phyloP scores from a whole-genome alignment of 2,329 filamentous ascomycete species.

The Ceratocystis lukuohia region DNA sequence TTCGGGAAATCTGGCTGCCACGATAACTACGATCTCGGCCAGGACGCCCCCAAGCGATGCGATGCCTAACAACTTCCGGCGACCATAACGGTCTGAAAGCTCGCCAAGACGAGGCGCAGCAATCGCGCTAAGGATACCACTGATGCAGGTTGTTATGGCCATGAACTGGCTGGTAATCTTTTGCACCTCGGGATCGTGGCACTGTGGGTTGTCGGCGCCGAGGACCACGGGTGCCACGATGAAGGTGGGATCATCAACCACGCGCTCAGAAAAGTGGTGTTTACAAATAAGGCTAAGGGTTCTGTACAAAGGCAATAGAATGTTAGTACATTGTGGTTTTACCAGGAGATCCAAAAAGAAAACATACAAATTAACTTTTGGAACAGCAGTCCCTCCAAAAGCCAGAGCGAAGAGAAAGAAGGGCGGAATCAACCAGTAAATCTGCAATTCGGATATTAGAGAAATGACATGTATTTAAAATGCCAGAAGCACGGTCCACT shows the following conservation, averaged over 20 bases:
- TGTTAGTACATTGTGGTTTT: not conserved
- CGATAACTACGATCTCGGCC: slow-evolving; percentile 62
- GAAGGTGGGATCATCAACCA: slow-evolving; percentile 43
- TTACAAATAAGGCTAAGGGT: slow-evolving; percentile 56
- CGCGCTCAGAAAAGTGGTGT: slow-evolving; percentile 49
- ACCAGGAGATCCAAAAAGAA: not conserved
- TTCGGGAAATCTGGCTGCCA: slow-evolving; percentile 64
- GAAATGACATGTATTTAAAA: not conserved
- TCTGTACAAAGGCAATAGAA: not conserved
- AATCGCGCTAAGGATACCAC: slow-evolving; percentile 66
- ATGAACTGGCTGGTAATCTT: slow-evolving; percentile 63
- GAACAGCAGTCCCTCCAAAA: slow-evolving; percentile 74
- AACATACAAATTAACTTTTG: slow-evolving; percentile 64
- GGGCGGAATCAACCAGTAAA: slow-evolving; percentile 71
- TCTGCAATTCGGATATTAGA: slow-evolving; percentile 31
- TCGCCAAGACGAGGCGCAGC: slow-evolving; percentile 71
- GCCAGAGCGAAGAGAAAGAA: slow-evolving; percentile 73
- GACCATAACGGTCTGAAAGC: slow-evolving; percentile 75
- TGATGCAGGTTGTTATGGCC: slow-evolving; percentile 58
- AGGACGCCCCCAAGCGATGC: slow-evolving; percentile 61
- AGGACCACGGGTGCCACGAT: slow-evolving; percentile 51
- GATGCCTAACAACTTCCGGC: slow-evolving; percentile 59
- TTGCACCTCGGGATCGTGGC: slow-evolving; percentile 66
- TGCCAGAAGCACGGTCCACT: slow-evolving; percentile 21
- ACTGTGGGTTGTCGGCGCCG: slow-evolving; percentile 62